Evolutionary conservation across 106 monocot species (phyloP).

Genomic region (Amphibolis antarctica): DNA sequence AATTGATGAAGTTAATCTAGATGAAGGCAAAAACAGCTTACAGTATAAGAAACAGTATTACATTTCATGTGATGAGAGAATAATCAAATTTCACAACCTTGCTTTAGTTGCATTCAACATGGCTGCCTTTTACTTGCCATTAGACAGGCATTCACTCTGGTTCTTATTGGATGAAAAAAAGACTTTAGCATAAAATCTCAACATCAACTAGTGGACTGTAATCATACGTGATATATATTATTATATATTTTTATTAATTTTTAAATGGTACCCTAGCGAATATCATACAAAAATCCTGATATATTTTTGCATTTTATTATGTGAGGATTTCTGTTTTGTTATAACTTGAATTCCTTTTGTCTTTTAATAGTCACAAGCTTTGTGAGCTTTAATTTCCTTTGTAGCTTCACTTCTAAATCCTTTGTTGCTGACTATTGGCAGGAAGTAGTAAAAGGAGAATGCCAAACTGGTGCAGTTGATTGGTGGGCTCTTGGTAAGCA

Average conservation of each 20-base stretch:
- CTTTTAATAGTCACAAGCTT: background rate
- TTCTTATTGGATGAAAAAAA: background rate
- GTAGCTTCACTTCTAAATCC: background rate
- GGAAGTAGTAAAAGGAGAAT: slow-evolving; percentile 82
- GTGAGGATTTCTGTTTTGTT: background rate
- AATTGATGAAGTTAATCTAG: background rate
- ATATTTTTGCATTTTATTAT: background rate
- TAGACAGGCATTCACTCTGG: background rate
- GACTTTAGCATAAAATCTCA: background rate
- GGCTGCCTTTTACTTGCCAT: background rate
- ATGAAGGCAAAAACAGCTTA: too few species aligned
- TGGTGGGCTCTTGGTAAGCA: slow-evolving; percentile 97
- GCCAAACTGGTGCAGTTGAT: slow-evolving; percentile 85
- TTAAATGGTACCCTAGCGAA: background rate
- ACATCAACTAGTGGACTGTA: too few species aligned
- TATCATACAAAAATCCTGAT: background rate
- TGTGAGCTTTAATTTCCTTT: background rate
- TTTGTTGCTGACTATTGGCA: slow-evolving; percentile 19
- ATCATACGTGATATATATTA: too few species aligned
- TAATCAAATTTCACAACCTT: background rate
- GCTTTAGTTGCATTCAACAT: background rate
- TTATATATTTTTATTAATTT: background rate
- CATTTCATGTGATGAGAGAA: background rate
- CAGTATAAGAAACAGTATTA: background rate
- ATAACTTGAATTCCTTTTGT: background rate